Evolutionary conservation across 495 filamentous ascomycete genomes (phyloP).

Genomic region (Aspergillus steynii): DNA sequence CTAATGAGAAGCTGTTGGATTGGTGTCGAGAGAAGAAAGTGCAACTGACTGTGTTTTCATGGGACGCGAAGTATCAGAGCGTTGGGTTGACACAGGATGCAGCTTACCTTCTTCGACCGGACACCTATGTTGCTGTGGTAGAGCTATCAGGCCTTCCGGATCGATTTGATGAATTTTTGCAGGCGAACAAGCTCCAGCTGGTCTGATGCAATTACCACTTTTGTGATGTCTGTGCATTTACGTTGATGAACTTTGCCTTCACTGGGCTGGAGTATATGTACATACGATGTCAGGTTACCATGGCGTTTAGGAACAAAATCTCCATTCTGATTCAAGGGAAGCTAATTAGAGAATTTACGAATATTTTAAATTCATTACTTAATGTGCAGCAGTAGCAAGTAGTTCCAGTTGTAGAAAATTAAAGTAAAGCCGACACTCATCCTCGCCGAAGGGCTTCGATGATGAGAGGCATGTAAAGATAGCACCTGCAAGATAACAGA

Average conservation of each 20-base stretch:
- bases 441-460: no score
- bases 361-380: no score
- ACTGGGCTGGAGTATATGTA: no score
- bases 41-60: conserved; percentile 24
- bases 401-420: no score
- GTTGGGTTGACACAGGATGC: conserved; percentile 26
- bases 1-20: conserved; percentile 16
- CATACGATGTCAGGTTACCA: no score
- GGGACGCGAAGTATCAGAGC: conserved; percentile 26
- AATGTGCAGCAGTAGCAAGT: no score
- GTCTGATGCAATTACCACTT: not conserved
- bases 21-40: conserved; percentile 31
- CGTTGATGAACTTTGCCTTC: no score
- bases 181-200: conserved; percentile 15
- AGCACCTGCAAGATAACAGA: no score
- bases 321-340: not conserved
- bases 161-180: conserved; percentile 20
- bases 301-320: not conserved
- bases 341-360: no score
- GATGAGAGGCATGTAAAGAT: no score
- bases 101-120: conserved; percentile 37
- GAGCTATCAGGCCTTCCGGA: conserved; percentile 21
- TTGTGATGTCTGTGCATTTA: not conserved
- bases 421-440: no score
- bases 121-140: conserved; percentile 37